phyloP scores from a whole-genome alignment of 345 rosid species.

The Eucalyptus rudis region DNA sequence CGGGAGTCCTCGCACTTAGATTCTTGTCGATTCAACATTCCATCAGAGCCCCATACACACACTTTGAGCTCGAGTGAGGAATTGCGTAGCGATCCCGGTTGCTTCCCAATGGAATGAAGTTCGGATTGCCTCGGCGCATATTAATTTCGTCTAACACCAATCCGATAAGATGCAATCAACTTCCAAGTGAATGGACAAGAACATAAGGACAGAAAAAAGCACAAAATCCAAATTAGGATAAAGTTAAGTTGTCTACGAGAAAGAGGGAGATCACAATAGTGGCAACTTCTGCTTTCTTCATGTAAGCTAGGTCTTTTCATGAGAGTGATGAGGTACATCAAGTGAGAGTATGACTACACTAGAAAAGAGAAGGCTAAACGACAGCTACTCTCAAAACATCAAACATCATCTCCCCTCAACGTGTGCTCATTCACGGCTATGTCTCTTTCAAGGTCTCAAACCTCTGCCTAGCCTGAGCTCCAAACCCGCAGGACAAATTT shows the following conservation, averaged over 20 bases:
- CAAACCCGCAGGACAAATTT: neutral
- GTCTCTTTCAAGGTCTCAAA: neutral
- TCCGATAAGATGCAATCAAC: neutral
- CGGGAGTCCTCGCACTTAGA: neutral
- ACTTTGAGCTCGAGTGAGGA: neutral
- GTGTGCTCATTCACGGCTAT: neutral
- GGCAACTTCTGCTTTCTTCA: neutral
- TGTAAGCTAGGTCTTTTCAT: neutral
- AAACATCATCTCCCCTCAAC: neutral
- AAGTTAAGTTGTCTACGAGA: neutral
- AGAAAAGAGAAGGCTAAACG: neutral
- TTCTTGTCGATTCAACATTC: neutral
- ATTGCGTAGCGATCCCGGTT: neutral
- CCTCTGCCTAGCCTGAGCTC: neutral
- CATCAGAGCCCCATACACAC: neutral
- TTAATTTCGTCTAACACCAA: neutral
- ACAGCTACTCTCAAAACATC: neutral
- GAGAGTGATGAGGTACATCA: neutral
- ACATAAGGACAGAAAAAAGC: neutral
- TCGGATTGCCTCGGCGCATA: neutral
- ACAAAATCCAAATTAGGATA: neutral
- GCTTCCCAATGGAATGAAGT: neutral
- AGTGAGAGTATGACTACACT: neutral
- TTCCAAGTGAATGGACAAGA: neutral
- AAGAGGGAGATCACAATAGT: neutral